A percentile compares a stretch with the other conserved stretches of the same genome.
These are phyloP conservation scores for Coemansia sp. DNA, from an alignment of 192 early-diverging fungal genomes.

Conservation along the genomic window DNA sequence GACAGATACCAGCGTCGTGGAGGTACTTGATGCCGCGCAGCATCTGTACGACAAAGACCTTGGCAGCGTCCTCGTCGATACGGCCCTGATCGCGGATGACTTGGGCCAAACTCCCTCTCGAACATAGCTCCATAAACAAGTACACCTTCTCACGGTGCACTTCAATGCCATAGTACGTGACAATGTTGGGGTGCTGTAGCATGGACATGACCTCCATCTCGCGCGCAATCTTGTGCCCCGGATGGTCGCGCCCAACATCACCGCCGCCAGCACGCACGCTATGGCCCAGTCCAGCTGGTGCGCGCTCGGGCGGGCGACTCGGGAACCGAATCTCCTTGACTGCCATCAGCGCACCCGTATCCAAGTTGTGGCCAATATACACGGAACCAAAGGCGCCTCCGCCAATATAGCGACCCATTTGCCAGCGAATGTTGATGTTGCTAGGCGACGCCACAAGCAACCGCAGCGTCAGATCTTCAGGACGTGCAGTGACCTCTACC, in stretches of 20 bases:
- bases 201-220: conserved; percentile 93
- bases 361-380: conserved; percentile 81
- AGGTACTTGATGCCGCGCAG: conserved; percentile 83
- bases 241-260: conserved; percentile 12
- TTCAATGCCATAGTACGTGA: conserved; percentile 89
- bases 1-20: conserved; percentile 82
- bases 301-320: conserved; percentile 50
- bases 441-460: conserved; percentile 76
- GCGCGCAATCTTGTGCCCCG: conserved; percentile 72
- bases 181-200: conserved; percentile 87
- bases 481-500: conserved; percentile 68
- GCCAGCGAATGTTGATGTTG: conserved; percentile 84
- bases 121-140: conserved; percentile 93
- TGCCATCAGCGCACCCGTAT: conserved; percentile 84
- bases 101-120: conserved; percentile 71
- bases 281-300: neutral
- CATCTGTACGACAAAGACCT: conserved; percentile 80
- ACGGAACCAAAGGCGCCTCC: conserved; percentile 88
- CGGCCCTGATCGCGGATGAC: conserved; percentile 76
- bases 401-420: conserved; percentile 82
- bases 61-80: conserved; percentile 73
- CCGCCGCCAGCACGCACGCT: neutral
- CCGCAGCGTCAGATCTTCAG: conserved; percentile 78
- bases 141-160: conserved; percentile 88
- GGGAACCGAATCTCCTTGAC: conserved; percentile 92